These are phyloP conservation scores for Debaryomyces castellii DNA, from an alignment of 805 yeast genomes.

Conservation along the genomic window DNA sequence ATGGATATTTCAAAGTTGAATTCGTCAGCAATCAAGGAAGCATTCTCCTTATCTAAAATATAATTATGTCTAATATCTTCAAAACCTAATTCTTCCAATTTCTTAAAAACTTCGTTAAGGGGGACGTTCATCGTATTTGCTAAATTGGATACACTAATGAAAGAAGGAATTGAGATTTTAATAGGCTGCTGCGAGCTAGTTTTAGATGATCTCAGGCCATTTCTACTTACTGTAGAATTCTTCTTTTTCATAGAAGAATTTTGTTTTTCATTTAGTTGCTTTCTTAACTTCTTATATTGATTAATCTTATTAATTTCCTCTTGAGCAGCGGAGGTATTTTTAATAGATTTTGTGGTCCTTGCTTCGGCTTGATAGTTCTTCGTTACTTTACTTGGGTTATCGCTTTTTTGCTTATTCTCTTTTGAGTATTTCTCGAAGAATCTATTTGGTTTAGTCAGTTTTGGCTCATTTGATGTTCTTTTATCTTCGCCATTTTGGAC, in stretches of 20 bases:
- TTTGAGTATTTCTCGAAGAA: constrained; percentile 28
- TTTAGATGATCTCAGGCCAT: background rate
- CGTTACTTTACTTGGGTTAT: background rate
- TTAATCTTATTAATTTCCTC: constrained; percentile 2
- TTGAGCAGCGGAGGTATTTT: background rate
- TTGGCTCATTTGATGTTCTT: background rate
- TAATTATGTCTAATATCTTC: constrained; percentile 68
- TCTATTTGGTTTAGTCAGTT: constrained; percentile 24
- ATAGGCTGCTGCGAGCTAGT: constrained; percentile 9
- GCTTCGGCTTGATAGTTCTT: background rate
- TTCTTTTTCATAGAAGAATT: constrained; percentile 7
- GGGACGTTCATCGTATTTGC: constrained; percentile 71
- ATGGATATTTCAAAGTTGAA: constrained; percentile 64
- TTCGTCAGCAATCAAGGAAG: constrained; percentile 85
- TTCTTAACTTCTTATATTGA: constrained; percentile 5
- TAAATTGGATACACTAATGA: constrained; percentile 74
- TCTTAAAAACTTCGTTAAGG: constrained; percentile 55
- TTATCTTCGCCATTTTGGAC: background rate
- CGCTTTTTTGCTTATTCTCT: background rate
- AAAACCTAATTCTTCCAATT: constrained; percentile 70
- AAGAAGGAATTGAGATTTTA: constrained; percentile 62
- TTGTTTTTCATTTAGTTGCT: constrained; percentile 6
- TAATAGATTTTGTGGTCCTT: background rate
- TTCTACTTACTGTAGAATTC: constrained; percentile 9
- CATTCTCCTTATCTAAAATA: constrained; percentile 83